Evolutionary conservation across 2,329 filamentous ascomycete species (phyloP), one percentile per base, ranked within the genome.

Genomic region (Botrytis porri): DNA sequence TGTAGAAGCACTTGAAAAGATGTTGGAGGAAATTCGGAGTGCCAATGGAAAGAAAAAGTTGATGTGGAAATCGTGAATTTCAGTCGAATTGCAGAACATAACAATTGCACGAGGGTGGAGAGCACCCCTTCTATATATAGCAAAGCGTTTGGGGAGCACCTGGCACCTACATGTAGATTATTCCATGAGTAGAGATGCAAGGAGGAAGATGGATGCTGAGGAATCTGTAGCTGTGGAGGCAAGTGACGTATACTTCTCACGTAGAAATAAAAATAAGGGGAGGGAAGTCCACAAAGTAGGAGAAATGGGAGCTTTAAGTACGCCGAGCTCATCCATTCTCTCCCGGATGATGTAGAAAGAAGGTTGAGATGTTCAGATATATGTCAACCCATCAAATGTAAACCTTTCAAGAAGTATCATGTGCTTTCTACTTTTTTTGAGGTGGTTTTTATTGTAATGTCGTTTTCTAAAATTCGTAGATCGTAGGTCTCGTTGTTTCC

Each of bases 1-100:
- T n/a, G 76, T 82, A 4, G 78, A 80, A 35, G 77, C 75, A 25
- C 59, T 82, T 39, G 81, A 82, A 73, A 74, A 79, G 72, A 76
- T 79, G 10, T 69, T 82, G 59, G 77, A 79, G 70, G 78, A 79
- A 61, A 77, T 81, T 74, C 76, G 74, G 71, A 79, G 76, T 69
- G 72, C 73, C 43, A 77, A 62, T 70, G 74, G 65, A 16, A 78
- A 78, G 73, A 78, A 78, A 73, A 78, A 77, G 73, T 74, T 66
- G 70, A 65, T 70, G 14, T 73, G 77, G 57, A 64, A 69, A 70
- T 63, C 71, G 16, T 70, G 65, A 73, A 54, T 48, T 48, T 39
- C 0, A 20, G n/a, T 39, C 25, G n/a, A 41, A 57, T 29, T 41
- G 32, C 10, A 41, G n/a, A 43, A 25, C 35, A 67, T 32, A 20